Evolutionary conservation across 2,329 filamentous ascomycete genomes (phyloP), one percentile per base, ranked within the genome.

Genomic region (Talaromyces sp.): DNA sequence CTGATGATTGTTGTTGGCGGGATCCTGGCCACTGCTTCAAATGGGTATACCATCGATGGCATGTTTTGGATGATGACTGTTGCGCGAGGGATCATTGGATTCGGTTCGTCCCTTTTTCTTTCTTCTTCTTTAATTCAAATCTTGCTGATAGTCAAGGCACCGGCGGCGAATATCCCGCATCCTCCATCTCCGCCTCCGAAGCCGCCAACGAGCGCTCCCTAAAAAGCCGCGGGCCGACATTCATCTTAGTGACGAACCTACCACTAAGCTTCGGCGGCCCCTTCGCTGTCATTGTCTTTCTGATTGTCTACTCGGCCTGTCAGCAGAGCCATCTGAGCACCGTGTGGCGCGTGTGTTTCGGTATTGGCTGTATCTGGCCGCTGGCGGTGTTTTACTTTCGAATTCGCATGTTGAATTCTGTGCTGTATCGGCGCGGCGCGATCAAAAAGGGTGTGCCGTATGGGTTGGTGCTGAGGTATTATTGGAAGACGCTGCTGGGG

Each of bases 361-460:
- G 77, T 6, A 78, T 82, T 51, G 80, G 80, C 25, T 77, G 78
- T 42, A 65, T 81, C 49, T 73, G 83, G 17, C 84, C 84, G 0
- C 70, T 85, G 9, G 78, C 79, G 2, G 77, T 85, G 49, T 83
- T 85, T 61, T 84, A 84, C 69, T 83, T 85, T 63, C 81, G 84
- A 15, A 70, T 85, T 47, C 81, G 76, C 64, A 81, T 81, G 76
- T 71, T 82, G 55, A 84, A 79, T 71, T 84, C 73, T 55, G 80
- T 73, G 67, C 80, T 81, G 11, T 83, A 81, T 64, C 78, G 78
- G 28, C 80, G 80, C 1, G 80, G 81, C 4, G 82, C 83, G 0
- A 85, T 85, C 70, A 83, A 84, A 66, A 72, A 68, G 22, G 70
- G 71, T 8, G 79, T 85, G 0, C 81, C 83, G 0, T 83, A 85